Evolutionary conservation across 2,329 filamentous ascomycete genomes (phyloP).

Genomic region (Pleoardoris graminearum): DNA sequence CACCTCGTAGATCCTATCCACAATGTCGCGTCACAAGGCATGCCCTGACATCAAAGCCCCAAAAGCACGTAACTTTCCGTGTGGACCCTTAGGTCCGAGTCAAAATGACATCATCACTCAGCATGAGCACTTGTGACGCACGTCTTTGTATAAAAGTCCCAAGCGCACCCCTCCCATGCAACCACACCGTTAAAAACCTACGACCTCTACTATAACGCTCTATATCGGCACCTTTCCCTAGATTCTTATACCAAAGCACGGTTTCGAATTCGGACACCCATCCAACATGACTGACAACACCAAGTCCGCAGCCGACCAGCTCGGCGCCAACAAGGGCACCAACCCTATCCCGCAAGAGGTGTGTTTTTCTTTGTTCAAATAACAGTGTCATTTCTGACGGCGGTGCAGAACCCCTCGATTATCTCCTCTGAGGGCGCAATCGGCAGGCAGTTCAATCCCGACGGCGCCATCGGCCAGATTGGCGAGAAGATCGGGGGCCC

Average conservation of each 20-base stretch:
- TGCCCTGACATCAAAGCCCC: neutral
- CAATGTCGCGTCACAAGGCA: conserved; percentile 1
- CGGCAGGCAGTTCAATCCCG: conserved; percentile 58
- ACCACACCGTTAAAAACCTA: neutral
- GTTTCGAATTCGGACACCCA: neutral
- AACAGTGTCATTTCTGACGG: neutral
- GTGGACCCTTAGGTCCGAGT: neutral
- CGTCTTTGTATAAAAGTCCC: neutral
- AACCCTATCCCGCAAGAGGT: conserved; percentile 35
- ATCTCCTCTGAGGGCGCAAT: conserved; percentile 57
- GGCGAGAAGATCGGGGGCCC: conserved; percentile 55
- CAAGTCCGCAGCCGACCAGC: conserved; percentile 28
- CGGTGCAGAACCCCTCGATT: conserved; percentile 41
- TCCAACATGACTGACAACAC: conserved; percentile 5
- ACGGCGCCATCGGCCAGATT: conserved; percentile 56
- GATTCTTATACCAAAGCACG: conserved; percentile 4
- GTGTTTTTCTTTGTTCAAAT: neutral
- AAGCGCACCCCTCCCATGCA: conserved; percentile 6
- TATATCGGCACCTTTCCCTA: no score
- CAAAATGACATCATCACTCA: conserved; percentile 3
- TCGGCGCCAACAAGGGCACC: conserved; percentile 35
- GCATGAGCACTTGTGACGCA: conserved; percentile 3
- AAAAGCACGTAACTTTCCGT: neutral
- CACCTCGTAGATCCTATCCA: neutral
- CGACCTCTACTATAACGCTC: neutral